Evolutionary conservation across 371 early-diverging fungal genomes (phyloP).

Genomic region (Mortierella sp.): DNA sequence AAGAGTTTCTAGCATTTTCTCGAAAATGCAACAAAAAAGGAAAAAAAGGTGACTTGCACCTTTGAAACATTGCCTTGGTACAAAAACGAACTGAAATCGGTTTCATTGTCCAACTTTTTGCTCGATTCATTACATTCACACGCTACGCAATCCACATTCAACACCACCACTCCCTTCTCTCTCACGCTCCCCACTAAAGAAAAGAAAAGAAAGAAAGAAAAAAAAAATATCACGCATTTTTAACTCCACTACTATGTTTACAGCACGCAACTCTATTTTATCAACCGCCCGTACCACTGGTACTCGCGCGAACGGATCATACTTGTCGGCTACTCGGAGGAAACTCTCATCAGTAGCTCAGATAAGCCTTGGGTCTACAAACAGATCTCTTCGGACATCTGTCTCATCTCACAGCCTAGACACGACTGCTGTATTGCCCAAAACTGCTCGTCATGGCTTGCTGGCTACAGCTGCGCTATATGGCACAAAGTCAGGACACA

Average conservation of each 20-base stretch:
- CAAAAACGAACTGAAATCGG: neutral
- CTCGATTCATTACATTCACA: neutral
- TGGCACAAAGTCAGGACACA: conserved; percentile 17
- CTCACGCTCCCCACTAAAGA: neutral
- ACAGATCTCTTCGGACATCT: neutral
- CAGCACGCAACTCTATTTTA: conserved; percentile 25
- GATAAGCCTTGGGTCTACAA: neutral
- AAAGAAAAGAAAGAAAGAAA: neutral
- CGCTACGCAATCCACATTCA: neutral
- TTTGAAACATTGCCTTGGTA: neutral
- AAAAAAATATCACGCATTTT: neutral
- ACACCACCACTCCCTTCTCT: neutral
- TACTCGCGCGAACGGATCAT: conserved; percentile 24
- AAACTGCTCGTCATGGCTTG: conserved; percentile 17
- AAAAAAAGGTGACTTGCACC: conserved; percentile 1
- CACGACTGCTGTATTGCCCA: neutral
- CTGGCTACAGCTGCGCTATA: conserved; percentile 14
- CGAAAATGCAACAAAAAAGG: conserved; percentile 6
- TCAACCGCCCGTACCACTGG: neutral
- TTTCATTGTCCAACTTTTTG: neutral
- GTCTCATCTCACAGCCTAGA: neutral
- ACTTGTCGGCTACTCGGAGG: conserved; percentile 10
- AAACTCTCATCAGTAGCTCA: conserved; percentile 11
- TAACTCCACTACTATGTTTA: conserved; percentile 8
- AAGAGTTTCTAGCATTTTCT: conserved; percentile 1